phyloP scores from a whole-genome alignment of 83 land plant genomes.

The Larix sibirica region DNA sequence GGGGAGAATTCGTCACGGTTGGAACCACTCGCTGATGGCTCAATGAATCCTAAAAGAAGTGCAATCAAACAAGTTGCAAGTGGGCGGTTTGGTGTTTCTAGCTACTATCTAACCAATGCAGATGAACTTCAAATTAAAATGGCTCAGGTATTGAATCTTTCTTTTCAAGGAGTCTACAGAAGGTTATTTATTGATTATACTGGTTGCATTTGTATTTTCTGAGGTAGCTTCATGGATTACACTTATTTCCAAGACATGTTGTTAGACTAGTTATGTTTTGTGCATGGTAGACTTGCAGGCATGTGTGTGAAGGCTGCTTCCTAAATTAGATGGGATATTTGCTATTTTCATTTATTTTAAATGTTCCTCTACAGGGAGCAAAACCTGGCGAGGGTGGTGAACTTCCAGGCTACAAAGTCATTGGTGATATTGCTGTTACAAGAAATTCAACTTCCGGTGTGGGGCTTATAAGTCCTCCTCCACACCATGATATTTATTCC shows the following conservation, averaged over 20 bases:
- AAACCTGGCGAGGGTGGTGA: slow-evolving; percentile 99
- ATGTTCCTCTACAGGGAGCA: slow-evolving; percentile 70
- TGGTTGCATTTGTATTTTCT: neutral
- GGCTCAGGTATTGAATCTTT: slow-evolving; percentile 82
- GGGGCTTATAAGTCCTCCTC: slow-evolving; percentile 98
- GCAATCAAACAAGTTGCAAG: slow-evolving; percentile 99
- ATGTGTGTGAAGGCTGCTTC: neutral
- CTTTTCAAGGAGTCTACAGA: neutral
- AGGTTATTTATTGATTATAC: neutral
- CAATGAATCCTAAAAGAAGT: slow-evolving; percentile 91
- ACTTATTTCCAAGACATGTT: neutral
- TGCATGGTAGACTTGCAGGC: neutral
- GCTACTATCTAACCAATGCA: slow-evolving; percentile 95
- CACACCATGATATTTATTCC: slow-evolving; percentile 98
- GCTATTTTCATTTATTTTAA: slow-evolving; percentile 3
- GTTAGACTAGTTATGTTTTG: neutral
- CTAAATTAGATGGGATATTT: neutral
- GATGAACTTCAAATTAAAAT: slow-evolving; percentile 98
- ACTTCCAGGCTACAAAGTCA: slow-evolving; percentile 98
- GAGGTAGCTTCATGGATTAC: neutral
- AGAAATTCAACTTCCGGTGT: slow-evolving; percentile 98
- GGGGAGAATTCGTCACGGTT: slow-evolving; percentile 92
- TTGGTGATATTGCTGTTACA: slow-evolving; percentile 97
- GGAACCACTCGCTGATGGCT: slow-evolving; percentile 88
- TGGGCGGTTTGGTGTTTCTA: slow-evolving; percentile 99